Evolutionary conservation across 2,329 filamentous ascomycete genomes (phyloP).

Genomic region (Sarocladium brachiariae): DNA sequence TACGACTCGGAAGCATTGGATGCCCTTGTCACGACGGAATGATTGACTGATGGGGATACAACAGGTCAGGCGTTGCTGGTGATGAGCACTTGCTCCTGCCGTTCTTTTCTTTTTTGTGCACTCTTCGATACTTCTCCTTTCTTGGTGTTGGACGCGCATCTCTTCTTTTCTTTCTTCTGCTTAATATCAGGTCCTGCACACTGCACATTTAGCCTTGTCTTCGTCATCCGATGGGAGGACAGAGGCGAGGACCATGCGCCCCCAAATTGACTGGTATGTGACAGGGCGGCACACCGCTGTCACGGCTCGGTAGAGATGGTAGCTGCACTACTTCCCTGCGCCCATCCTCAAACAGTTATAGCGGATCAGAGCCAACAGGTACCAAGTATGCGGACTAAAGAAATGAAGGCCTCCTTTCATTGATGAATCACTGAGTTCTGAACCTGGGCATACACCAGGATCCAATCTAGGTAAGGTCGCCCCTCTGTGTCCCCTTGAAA

Average conservation of each 20-base stretch:
- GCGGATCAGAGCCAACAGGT: too few species aligned
- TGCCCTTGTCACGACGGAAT: neutral
- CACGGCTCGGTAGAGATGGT: neutral
- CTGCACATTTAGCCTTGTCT: too few species aligned
- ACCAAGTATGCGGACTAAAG: too few species aligned
- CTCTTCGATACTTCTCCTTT: too few species aligned
- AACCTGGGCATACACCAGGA: neutral
- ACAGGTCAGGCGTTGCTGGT: neutral
- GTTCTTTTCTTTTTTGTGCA: neutral
- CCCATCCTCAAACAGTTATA: neutral
- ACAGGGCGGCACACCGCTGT: neutral
- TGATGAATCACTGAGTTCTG: neutral
- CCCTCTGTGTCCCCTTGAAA: conserved; percentile 6
- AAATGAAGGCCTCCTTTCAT: too few species aligned
- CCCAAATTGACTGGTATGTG: neutral
- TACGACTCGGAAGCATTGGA: neutral
- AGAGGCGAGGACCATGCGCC: too few species aligned
- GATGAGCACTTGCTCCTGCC: neutral
- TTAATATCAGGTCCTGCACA: too few species aligned
- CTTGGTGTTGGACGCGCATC: too few species aligned
- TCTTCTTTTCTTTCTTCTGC: too few species aligned
- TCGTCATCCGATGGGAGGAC: too few species aligned
- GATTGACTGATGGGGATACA: conserved; percentile 1
- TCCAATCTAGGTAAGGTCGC: conserved; percentile 3
- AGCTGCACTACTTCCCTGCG: neutral